phyloP scores from a whole-genome alignment of 768 basidiomycete genomes.

The Boletales sp. region DNA sequence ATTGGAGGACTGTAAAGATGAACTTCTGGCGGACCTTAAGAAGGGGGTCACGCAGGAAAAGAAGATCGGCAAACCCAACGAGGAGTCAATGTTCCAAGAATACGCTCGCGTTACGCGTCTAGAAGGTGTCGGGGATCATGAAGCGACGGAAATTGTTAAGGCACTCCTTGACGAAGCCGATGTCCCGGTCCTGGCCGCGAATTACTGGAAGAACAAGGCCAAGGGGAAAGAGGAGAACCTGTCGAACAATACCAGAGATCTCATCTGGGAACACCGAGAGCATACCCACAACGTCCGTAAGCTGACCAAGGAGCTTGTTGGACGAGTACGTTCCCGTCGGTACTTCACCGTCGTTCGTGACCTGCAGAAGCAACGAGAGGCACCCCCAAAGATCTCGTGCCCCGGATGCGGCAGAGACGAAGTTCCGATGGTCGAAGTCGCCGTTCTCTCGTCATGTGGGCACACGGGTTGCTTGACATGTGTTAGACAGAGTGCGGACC shows the following conservation, averaged over 20 bases:
- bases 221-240: conserved; percentile 57
- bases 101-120: conserved; percentile 66
- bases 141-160: conserved; percentile 61
- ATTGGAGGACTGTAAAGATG: conserved; percentile 71
- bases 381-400: conserved; percentile 57
- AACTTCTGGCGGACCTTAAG: conserved; percentile 63
- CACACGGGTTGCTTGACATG: conserved; percentile 81
- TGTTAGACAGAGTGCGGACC: conserved; percentile 67
- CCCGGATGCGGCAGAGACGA: conserved; percentile 54
- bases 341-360: conserved; percentile 92
- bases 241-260: conserved; percentile 54
- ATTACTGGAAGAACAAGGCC: conserved; percentile 35
- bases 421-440: conserved; percentile 64
- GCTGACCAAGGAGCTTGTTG: conserved; percentile 83
- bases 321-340: conserved; percentile 83
- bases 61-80: conserved; percentile 53
- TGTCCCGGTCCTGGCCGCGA: conserved; percentile 35
- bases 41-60: conserved; percentile 68
- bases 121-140: conserved; percentile 69
- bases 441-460: conserved; percentile 89
- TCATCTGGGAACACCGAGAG: conserved; percentile 80
- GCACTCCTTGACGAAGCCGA: conserved; percentile 60
- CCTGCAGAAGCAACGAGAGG: conserved; percentile 70
- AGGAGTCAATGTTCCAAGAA: conserved; percentile 79
- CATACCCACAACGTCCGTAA: conserved; percentile 82